Percentiles rank a stretch among this genome's conserved stretches.
Evolutionary conservation across 2,329 filamentous ascomycete genomes (phyloP).

Genomic region (Penicillium sp.): DNA sequence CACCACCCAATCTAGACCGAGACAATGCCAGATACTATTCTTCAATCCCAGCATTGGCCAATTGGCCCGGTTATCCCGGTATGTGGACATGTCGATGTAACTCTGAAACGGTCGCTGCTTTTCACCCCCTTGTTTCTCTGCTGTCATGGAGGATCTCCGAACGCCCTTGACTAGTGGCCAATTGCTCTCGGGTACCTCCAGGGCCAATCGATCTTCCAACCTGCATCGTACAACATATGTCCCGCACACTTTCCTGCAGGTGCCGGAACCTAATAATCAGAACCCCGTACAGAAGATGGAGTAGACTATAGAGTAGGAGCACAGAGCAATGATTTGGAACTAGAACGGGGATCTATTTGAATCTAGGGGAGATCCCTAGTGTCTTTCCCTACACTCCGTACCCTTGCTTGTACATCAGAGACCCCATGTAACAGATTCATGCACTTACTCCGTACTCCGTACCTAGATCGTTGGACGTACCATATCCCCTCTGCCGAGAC

Average conservation of each 20-base stretch:
- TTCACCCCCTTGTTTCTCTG: constrained; percentile 16
- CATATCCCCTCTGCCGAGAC: neutral
- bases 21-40: neutral
- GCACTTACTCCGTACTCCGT: constrained; percentile 3
- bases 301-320: neutral
- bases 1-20: neutral
- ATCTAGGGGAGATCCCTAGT: constrained; percentile 8
- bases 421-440: constrained; percentile 5
- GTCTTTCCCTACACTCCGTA: neutral
- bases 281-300: neutral
- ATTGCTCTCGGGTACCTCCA: constrained; percentile 1
- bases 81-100: constrained; percentile 17
- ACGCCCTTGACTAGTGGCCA: constrained; percentile 1
- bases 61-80: constrained; percentile 1
- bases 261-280: neutral
- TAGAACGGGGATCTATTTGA: neutral
- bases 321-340: neutral
- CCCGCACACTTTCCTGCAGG: neutral
- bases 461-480: neutral
- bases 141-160: constrained; percentile 2
- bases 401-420: constrained; percentile 8
- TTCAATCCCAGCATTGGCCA: neutral
- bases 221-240: neutral
- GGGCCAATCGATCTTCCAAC: neutral
- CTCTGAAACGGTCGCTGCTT: constrained; percentile 14